A percentile compares a stretch with the other conserved stretches of the same genome.
These are phyloP conservation scores for Alternaria conjuncta DNA, from an alignment of 2,329 filamentous ascomycete genomes.

Conservation along the genomic window DNA sequence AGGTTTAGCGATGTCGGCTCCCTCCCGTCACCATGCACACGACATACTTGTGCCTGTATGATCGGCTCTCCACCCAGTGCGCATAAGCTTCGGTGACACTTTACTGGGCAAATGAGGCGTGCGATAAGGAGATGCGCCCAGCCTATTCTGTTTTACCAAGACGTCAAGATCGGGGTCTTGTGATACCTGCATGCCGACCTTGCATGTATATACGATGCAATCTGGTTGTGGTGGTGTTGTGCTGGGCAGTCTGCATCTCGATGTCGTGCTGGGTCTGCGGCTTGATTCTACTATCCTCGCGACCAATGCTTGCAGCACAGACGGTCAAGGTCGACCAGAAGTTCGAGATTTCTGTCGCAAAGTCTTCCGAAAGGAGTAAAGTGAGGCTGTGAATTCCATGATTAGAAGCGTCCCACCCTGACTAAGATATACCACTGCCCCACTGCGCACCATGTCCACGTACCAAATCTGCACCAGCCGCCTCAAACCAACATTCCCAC, in stretches of 20 bases:
- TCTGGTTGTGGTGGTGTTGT: background rate
- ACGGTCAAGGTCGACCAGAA: background rate
- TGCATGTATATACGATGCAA: background rate
- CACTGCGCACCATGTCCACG: background rate
- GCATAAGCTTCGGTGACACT: constrained; percentile 10
- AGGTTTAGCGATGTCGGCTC: constrained; percentile 19
- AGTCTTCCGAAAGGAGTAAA: constrained; percentile 17
- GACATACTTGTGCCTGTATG: constrained; percentile 18
- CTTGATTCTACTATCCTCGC: background rate
- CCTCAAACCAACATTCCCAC: background rate
- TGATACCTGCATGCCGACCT: background rate
- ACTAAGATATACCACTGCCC: constrained; percentile 5
- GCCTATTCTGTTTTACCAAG: background rate
- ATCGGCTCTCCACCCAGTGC: constrained; percentile 27
- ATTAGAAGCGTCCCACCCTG: constrained; percentile 16
- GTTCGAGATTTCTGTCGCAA: constrained; percentile 14
- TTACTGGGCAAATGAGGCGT: constrained; percentile 15
- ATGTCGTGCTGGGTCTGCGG: background rate
- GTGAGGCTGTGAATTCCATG: constrained; percentile 7
- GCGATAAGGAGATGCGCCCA: constrained; percentile 12
- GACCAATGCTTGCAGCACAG: background rate
- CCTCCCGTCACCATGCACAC: constrained; percentile 16
- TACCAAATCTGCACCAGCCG: background rate
- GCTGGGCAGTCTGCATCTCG: background rate
- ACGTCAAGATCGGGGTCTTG: constrained; percentile 4